phyloP scores from a whole-genome alignment of 139 green algal species.

The Closterium sp. region DNA sequence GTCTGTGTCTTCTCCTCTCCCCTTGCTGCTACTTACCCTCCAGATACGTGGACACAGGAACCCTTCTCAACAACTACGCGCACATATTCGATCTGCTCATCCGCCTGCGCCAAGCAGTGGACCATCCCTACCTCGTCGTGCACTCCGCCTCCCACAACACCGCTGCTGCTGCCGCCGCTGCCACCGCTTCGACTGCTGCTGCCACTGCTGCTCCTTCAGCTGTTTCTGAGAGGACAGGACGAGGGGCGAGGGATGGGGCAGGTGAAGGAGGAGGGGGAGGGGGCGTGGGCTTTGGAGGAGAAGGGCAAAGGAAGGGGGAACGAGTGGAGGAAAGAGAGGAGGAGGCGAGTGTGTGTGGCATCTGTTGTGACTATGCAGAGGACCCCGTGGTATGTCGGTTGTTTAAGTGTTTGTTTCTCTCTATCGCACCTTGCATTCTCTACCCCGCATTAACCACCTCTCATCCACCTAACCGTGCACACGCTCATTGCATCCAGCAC shows the following conservation, averaged over 20 bases:
- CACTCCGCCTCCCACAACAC: conserved; percentile 59
- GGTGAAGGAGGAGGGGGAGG: neutral
- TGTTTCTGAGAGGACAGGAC: neutral
- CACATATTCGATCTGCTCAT: conserved; percentile 96
- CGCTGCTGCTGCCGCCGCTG: conserved; percentile 3
- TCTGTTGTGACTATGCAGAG: conserved; percentile 79
- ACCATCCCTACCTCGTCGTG: conserved; percentile 88
- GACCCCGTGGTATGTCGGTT: conserved; percentile 30
- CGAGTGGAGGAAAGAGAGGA: neutral
- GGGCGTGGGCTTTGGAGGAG: too few species aligned
- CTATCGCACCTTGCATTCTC: too few species aligned
- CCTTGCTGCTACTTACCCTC: too few species aligned
- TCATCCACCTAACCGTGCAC: too few species aligned
- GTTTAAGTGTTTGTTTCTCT: neutral
- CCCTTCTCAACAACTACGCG: conserved; percentile 63
- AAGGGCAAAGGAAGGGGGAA: neutral
- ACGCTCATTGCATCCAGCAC: too few species aligned
- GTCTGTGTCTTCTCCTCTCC: neutral
- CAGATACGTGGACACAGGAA: conserved; percentile 54
- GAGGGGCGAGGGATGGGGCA: neutral
- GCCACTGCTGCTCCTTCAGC: conserved; percentile 25
- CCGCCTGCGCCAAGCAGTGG: conserved; percentile 74
- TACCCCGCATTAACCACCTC: too few species aligned
- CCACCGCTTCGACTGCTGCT: neutral
- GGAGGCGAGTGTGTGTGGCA: conserved; percentile 54